Conservation (phyloP, 176 grass and related monocot species). For the Lolium multiflorum region DNA sequence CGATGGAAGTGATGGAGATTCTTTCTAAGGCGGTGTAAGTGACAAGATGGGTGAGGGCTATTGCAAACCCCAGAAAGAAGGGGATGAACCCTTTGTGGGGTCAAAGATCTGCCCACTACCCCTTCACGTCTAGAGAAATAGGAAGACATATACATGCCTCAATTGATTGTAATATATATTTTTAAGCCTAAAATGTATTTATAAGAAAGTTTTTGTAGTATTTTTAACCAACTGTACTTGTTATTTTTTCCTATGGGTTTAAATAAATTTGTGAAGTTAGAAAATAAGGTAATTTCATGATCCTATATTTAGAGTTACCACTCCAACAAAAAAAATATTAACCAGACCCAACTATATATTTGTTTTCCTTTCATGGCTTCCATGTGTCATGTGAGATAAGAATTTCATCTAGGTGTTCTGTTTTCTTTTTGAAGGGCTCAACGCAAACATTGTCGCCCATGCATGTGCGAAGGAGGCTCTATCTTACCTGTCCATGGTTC, state of each 20-base stretch:
- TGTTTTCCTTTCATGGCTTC: too few relatives aligned
- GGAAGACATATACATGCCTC: neutral
- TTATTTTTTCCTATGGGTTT: neutral
- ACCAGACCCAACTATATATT: too few relatives aligned
- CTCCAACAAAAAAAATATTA: too few relatives aligned
- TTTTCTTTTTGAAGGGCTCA: too few relatives aligned
- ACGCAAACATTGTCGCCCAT: too few relatives aligned
- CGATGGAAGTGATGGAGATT: neutral
- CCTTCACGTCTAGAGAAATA: neutral
- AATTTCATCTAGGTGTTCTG: too few relatives aligned
- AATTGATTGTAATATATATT: neutral
- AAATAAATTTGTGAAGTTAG: neutral
- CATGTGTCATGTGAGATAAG: too few relatives aligned
- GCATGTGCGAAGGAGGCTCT: neutral
- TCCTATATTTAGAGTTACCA: too few relatives aligned
- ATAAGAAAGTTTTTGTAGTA: neutral
- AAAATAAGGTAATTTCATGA: neutral
- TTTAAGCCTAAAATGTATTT: neutral
- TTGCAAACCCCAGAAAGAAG: neutral
- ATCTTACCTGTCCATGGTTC: neutral
- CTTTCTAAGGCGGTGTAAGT: too few relatives aligned
- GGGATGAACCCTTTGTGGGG: neutral
- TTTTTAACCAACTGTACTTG: neutral
- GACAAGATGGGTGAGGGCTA: neutral
- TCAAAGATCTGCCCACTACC: neutral